Evolutionary conservation across 108 stramenopile genomes (phyloP).

Genomic region (Cyclotella sp.): DNA sequence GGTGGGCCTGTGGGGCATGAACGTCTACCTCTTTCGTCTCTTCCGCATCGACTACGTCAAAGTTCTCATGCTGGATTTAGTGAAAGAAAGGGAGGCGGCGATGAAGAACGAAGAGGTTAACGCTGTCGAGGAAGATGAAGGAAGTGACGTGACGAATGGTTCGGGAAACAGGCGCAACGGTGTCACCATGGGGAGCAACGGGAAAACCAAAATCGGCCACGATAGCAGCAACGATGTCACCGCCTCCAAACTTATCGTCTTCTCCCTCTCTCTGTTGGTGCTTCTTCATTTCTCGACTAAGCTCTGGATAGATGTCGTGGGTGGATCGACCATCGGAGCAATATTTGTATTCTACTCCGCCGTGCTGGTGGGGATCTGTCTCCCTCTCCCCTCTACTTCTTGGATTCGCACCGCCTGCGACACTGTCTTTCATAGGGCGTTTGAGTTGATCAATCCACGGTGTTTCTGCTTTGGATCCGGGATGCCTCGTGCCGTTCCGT

Average conservation of each 20-base stretch:
- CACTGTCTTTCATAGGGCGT: slow-evolving; percentile 66
- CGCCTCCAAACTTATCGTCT: slow-evolving; percentile 60
- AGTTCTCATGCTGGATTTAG: slow-evolving; percentile 73
- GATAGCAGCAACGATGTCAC: slow-evolving; percentile 51
- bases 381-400: slow-evolving; percentile 63
- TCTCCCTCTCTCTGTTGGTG: slow-evolving; percentile 61
- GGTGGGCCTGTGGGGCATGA: slow-evolving; percentile 90
- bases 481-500: slow-evolving; percentile 73
- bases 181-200: slow-evolving; percentile 3
- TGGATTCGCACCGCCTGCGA: slow-evolving; percentile 70
- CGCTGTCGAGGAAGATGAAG: slow-evolving; percentile 42
- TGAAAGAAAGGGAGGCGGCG: slow-evolving; percentile 55
- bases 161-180: too few species aligned
- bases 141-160: not conserved
- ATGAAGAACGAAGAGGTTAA: not conserved
- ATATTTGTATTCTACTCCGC: slow-evolving; percentile 72
- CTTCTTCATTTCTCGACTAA: slow-evolving; percentile 66
- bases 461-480: slow-evolving; percentile 58
- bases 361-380: slow-evolving; percentile 59
- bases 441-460: slow-evolving; percentile 77
- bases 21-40: slow-evolving; percentile 78
- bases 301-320: slow-evolving; percentile 69
- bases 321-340: slow-evolving; percentile 75
- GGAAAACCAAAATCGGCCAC: not conserved
- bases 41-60: slow-evolving; percentile 83